Base-by-base conservation (phyloP, 2,329 filamentous ascomycete species). In the Botrytis pseudocinerea region DNA sequence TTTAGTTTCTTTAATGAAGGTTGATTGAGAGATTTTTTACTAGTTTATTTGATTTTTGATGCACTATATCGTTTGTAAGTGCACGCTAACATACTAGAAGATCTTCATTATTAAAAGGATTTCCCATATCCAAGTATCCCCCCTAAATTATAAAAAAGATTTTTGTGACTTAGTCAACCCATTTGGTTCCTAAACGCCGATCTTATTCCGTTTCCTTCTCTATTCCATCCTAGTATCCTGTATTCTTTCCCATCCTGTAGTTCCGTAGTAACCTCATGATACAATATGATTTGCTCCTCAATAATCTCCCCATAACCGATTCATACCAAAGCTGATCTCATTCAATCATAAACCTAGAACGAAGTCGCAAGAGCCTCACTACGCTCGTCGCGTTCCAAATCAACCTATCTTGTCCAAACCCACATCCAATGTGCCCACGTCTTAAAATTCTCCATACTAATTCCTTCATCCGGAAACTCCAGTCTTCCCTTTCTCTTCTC, bases 401-500 rank as follows among this genome's bases (percentile, higher is more conserved):
- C 28, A 16, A 35, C 42, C 69, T 76, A 82, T 64, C 80, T 82
- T 71, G 78, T 77, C 81, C 81, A 82, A 35, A 80, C 80, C 81
- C 80, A 82, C 35, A 82, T 25, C 81, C 81, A 82, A 25, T 75
- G 68, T 10, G 78, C 59, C 68, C 82, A 79, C 0, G 76, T 75
- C 9, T 40, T 48, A 22, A 77, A 32, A 72, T 82, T 82, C 5
- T 79, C 76, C 69, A 73, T 77, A 18, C 79, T 80, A 44, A 81
- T 74, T 2, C 78, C 79, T 57, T 78, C 75, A 20, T 81, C 81
- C 18, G 79, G 78, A 62, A 82, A 79, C 68, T 82, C 79, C 32
- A 82, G 74, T 72, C 80, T 78, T 20, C 81, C 81, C 70, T 81
- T 82, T 54, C 81, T 74, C 44, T 74, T 78, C 61, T 76, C 71